phyloP scores from a whole-genome alignment of 2,329 filamentous ascomycete species.

The Aspergillus sp. region DNA sequence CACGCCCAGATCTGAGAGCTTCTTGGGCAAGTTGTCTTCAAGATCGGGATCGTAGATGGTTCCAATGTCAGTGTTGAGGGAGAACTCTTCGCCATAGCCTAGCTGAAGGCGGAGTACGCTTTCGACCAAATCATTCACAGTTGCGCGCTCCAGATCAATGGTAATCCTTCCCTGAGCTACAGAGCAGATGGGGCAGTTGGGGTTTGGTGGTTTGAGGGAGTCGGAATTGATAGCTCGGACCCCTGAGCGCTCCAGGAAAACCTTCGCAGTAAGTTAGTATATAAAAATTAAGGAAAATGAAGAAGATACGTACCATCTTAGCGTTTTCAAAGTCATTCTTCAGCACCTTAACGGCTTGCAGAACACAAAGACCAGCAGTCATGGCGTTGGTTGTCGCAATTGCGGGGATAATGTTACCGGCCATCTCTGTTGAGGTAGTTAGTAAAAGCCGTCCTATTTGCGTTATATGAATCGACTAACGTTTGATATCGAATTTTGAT shows the following conservation, averaged over 20 bases:
- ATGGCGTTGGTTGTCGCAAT: constrained; percentile 98
- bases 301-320: constrained; percentile 58
- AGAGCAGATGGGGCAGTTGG: constrained; percentile 77
- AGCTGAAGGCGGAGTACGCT: constrained; percentile 65
- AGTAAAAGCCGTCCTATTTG: background rate
- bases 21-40: constrained; percentile 78
- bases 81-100: constrained; percentile 76
- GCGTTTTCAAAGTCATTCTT: constrained; percentile 64
- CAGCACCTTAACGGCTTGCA: constrained; percentile 89
- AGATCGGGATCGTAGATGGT: constrained; percentile 88
- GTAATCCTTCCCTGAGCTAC: constrained; percentile 63
- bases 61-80: constrained; percentile 67
- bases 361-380: constrained; percentile 83
- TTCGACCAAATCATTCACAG: constrained; percentile 73
- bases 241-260: constrained; percentile 69
- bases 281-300: background rate
- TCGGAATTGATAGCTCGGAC: constrained; percentile 57
- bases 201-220: constrained; percentile 61
- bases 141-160: constrained; percentile 67
- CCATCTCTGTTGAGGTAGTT: constrained; percentile 65
- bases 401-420: constrained; percentile 96
- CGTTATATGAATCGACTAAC: constrained; percentile 29
- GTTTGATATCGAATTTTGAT: constrained; percentile 93
- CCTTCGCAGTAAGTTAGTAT: constrained; percentile 33
- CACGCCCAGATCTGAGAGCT: constrained; percentile 72